Percentiles rank a stretch among this genome's conserved stretches.
Conservation (phyloP, 352 stramenopile species). For the Pelagophyceae sp. region DNA sequence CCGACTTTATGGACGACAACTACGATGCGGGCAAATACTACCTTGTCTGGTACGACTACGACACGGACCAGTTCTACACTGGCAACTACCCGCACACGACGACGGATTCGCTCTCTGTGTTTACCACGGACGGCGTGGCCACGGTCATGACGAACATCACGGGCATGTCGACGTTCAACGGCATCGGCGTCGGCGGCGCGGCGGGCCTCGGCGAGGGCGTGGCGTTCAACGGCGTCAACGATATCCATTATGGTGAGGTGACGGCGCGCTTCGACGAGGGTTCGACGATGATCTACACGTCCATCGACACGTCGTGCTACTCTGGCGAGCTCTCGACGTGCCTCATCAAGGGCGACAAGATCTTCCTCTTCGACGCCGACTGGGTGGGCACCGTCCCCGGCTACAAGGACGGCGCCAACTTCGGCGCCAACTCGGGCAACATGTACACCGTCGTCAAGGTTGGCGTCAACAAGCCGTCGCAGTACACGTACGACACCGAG, state of each 20-base stretch:
- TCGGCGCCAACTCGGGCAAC: constrained; percentile 4
- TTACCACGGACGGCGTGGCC: constrained; percentile 9
- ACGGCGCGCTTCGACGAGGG: constrained; percentile 3
- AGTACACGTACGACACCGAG: background rate
- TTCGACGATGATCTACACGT: constrained; percentile 10
- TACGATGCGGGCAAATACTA: constrained; percentile 31
- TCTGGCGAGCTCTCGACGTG: background rate
- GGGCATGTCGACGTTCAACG: background rate
- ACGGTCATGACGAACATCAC: constrained; percentile 13
- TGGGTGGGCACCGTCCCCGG: background rate
- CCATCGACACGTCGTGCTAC: constrained; percentile 7
- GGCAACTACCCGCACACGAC: background rate
- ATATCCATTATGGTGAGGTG: too few species aligned
- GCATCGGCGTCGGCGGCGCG: background rate
- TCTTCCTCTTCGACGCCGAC: constrained; percentile 19
- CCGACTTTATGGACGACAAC: constrained; percentile 24
- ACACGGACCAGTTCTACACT: constrained; percentile 14
- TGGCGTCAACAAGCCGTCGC: background rate
- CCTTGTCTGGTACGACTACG: constrained; percentile 39
- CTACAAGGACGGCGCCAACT: background rate
- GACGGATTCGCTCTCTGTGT: background rate
- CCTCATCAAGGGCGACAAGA: constrained; percentile 12
- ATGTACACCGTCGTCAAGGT: constrained; percentile 19
- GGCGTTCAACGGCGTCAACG: background rate
- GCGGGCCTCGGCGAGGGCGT: background rate